Evolutionary conservation across 148 eudicot species (phyloP), one percentile per base, ranked within the genome.

Genomic region (Cornus controversa): DNA sequence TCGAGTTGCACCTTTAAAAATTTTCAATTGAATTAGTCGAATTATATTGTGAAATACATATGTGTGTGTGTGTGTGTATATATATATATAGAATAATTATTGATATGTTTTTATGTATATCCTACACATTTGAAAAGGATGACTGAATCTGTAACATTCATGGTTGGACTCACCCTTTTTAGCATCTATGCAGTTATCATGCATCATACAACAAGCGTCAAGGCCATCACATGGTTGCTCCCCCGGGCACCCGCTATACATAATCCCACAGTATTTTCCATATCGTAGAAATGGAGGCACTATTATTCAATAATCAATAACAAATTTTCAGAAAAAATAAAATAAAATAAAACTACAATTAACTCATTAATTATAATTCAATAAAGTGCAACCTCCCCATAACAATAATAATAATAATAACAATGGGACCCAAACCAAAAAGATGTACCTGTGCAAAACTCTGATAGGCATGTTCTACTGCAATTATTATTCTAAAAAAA

Each of bases 391-490:
- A 2, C 37, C 2, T 36, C n/a, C n/a, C n/a, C n/a, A n/a, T n/a
- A n/a, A n/a, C n/a, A n/a, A n/a, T n/a, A n/a, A n/a, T n/a, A n/a
- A n/a, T n/a, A n/a, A n/a, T n/a, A n/a, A n/a, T n/a, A n/a, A n/a
- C n/a, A n/a, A n/a, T n/a, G n/a, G n/a, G n/a, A n/a, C 0, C 34
- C 34, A 31, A 31, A 31, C n/a, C n/a, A 50, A 16, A 11, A 50
- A 16, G 1, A 50, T 27, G 3, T 82, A 91, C 92, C 83, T 75
- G 85, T 79, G 79, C 95, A 90, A 78, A 83, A 91, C 67, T 84
- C 78, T 23, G 96, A 91, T 86, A 89, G 91, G 80, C 96, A 91
- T 69, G 75, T 88, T 69, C 83, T 86, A 66, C 96, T 91, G 78
- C 96, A 90, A 36, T 85, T 81, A 70, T 87, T 87, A 25, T 77